Percentiles rank a stretch among this genome's conserved stretches.
Conservation (phyloP, 2,329 filamentous ascomycete species). For the Fonsecaea multimorphosa region DNA sequence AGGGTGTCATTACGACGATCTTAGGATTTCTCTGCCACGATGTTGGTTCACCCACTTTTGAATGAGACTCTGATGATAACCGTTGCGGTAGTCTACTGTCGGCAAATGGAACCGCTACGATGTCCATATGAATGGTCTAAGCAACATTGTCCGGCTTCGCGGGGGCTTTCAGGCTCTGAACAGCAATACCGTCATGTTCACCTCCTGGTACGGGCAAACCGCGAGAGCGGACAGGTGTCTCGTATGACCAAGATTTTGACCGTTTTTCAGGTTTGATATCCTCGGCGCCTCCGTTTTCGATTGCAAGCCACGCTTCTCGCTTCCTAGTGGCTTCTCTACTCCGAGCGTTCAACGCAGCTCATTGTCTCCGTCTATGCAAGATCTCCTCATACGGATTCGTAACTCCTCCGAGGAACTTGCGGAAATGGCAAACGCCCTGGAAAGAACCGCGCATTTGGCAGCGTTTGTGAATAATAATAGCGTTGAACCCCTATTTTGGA, state of each 20-base stretch:
- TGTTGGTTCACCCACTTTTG: slow-evolving; percentile 29
- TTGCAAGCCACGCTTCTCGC: slow-evolving; percentile 11
- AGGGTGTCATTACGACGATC: slow-evolving; percentile 37
- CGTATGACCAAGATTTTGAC: background rate
- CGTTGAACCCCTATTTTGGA: slow-evolving; percentile 13
- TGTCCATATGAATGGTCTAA: slow-evolving; percentile 38
- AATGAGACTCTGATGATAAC: background rate
- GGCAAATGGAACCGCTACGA: slow-evolving; percentile 37
- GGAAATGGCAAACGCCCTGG: background rate
- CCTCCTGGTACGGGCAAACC: slow-evolving; percentile 14
- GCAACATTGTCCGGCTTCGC: slow-evolving; percentile 34
- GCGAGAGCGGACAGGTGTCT: background rate
- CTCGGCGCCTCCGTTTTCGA: slow-evolving; percentile 19
- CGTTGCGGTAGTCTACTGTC: slow-evolving; percentile 31
- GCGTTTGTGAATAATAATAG: slow-evolving; percentile 12
- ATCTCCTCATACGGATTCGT: slow-evolving; percentile 4
- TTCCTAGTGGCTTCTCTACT: background rate
- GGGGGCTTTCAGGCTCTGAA: slow-evolving; percentile 34
- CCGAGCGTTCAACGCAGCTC: background rate
- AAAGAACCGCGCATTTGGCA: background rate
- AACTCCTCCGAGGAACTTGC: background rate
- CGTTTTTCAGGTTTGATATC: slow-evolving; percentile 19
- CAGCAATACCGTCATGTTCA: slow-evolving; percentile 10
- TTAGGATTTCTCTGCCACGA: slow-evolving; percentile 41
- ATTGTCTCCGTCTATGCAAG: background rate